These are phyloP conservation scores for Phytophthora uliginosa DNA, from an alignment of 352 stramenopile species.

Conservation along the genomic window DNA sequence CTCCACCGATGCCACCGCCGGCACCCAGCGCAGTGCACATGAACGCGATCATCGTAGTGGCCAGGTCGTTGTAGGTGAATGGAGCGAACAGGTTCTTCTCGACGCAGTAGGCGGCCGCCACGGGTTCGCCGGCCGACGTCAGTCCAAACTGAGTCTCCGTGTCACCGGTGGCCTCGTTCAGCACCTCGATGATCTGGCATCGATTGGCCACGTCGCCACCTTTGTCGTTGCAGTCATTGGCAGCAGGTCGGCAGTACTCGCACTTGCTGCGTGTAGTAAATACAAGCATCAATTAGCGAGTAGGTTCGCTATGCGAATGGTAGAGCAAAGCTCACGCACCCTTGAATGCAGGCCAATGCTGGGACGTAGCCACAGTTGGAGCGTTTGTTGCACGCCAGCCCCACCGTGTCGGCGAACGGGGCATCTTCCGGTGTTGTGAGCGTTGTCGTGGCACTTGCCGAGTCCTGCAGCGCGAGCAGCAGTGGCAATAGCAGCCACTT, in stretches of 20 bases:
- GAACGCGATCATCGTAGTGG: constrained; percentile 77
- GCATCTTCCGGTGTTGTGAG: constrained; percentile 10
- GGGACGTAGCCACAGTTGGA: constrained; percentile 80
- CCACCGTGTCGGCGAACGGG: constrained; percentile 48
- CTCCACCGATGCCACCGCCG: constrained; percentile 92
- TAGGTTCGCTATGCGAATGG: neutral
- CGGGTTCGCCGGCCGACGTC: constrained; percentile 36
- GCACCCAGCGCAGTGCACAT: constrained; percentile 89
- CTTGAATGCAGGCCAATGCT: constrained; percentile 70
- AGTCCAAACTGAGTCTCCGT: constrained; percentile 37
- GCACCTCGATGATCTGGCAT: constrained; percentile 50
- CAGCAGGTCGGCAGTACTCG: constrained; percentile 59
- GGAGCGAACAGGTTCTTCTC: constrained; percentile 84
- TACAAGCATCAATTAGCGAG: neutral
- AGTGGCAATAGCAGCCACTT: neutral
- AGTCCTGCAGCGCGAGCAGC: constrained; percentile 1
- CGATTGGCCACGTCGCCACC: constrained; percentile 59
- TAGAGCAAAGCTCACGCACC: constrained; percentile 33
- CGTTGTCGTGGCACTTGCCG: constrained; percentile 4
- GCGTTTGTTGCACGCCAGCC: constrained; percentile 54
- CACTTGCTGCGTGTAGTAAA: constrained; percentile 47
- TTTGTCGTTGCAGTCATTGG: constrained; percentile 60
- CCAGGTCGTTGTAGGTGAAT: constrained; percentile 69
- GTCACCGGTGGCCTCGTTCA: constrained; percentile 42
- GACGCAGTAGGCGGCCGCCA: constrained; percentile 70